Conservation (phyloP, 2,329 filamentous ascomycete genomes). For the Talaromyces funiculosus region DNA sequence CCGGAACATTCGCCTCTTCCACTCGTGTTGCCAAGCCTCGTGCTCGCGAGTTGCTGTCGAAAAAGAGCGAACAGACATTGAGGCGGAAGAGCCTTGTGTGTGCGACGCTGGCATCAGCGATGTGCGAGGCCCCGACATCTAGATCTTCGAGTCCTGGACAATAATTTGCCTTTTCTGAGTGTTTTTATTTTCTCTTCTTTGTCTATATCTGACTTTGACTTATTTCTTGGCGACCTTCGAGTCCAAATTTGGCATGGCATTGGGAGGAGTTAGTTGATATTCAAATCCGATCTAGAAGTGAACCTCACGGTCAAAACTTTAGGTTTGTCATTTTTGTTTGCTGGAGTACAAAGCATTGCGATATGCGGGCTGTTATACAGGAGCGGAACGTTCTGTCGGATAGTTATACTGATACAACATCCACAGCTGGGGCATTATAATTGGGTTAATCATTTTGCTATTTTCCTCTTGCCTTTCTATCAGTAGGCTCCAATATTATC, state of each 20-base stretch:
- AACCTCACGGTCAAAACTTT: not conserved
- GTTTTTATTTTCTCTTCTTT: not conserved
- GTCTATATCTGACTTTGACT: slow-evolving; percentile 2
- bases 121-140: slow-evolving; percentile 3
- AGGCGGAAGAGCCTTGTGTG: slow-evolving; percentile 35
- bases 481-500: not conserved
- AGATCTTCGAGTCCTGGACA: slow-evolving; percentile 1
- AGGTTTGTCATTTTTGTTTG: not conserved
- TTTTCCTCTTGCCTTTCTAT: not conserved
- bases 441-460: not conserved
- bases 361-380: not conserved
- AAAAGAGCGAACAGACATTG: slow-evolving; percentile 33
- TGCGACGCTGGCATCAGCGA: slow-evolving; percentile 34
- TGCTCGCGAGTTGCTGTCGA: slow-evolving; percentile 16
- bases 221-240: not conserved
- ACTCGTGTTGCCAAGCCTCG: slow-evolving; percentile 31
- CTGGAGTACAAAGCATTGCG: not conserved
- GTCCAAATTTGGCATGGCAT: slow-evolving; percentile 1
- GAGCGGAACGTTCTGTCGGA: not conserved
- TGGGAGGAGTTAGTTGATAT: slow-evolving; percentile 11
- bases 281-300: not conserved
- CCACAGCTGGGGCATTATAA: not conserved
- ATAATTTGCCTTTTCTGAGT: not conserved
- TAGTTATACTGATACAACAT: not conserved
- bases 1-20: slow-evolving; percentile 19